A percentile compares a stretch with the other conserved stretches of the same genome.
phyloP scores from a whole-genome alignment of 2,329 filamentous ascomycete species.

The Hymenotorrendiella dingleyae region DNA sequence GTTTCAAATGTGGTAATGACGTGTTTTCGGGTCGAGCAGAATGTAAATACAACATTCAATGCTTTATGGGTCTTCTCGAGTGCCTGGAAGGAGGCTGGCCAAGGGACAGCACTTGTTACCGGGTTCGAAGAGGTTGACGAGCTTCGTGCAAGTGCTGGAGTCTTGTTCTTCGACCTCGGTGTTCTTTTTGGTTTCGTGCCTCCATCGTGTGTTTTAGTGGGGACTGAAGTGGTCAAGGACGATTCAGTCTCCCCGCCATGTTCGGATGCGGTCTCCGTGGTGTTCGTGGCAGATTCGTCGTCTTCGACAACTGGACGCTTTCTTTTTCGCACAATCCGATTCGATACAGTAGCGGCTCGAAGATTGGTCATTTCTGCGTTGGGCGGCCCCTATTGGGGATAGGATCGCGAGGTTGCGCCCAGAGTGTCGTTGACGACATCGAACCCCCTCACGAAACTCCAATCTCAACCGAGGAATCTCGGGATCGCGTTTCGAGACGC shows the following conservation, averaged over 20 bases:
- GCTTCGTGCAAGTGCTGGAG: slow-evolving; percentile 19
- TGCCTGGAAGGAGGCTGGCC: slow-evolving; percentile 69
- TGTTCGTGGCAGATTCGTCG: slow-evolving; percentile 17
- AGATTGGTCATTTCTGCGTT: slow-evolving; percentile 33
- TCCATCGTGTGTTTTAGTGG: slow-evolving; percentile 53
- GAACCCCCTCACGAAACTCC: too few relatives aligned
- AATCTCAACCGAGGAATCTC: too few relatives aligned
- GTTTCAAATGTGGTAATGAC: slow-evolving; percentile 88
- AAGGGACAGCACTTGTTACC: slow-evolving; percentile 35
- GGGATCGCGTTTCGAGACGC: too few relatives aligned
- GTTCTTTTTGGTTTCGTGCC: slow-evolving; percentile 38
- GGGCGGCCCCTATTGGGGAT: too few relatives aligned
- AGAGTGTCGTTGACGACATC: too few relatives aligned
- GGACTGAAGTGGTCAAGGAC: slow-evolving; percentile 36
- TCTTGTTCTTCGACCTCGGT: slow-evolving; percentile 29
- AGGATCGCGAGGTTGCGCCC: too few relatives aligned
- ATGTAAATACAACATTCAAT: slow-evolving; percentile 88
- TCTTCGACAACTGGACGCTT: slow-evolving; percentile 25
- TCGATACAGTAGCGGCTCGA: slow-evolving; percentile 42
- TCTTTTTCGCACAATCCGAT: slow-evolving; percentile 34
- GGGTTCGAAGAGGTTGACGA: slow-evolving; percentile 21
- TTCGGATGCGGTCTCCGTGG: neutral
- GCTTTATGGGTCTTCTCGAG: slow-evolving; percentile 76
- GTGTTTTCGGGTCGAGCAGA: slow-evolving; percentile 89
- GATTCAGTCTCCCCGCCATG: neutral